A percentile compares a stretch with the other conserved stretches of the same genome.
Evolutionary conservation across 164 flowering plant species (phyloP).

Genomic region (Vitis riparia): DNA sequence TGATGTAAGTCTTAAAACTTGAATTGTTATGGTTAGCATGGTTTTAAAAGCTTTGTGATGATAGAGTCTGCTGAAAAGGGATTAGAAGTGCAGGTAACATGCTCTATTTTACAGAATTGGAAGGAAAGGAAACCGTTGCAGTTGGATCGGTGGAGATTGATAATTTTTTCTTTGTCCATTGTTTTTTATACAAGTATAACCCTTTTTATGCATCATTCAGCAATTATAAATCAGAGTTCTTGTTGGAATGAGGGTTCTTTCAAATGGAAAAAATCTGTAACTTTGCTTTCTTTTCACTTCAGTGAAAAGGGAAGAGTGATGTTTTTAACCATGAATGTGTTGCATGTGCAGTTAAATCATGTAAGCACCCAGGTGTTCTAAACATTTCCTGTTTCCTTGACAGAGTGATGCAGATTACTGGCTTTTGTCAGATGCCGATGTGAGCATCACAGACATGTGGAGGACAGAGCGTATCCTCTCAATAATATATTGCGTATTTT

Average conservation of each 20-base stretch:
- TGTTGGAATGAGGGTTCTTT: no score
- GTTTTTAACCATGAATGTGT: background rate
- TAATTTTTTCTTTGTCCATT: no score
- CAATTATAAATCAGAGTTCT: no score
- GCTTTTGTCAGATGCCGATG: slow-evolving; percentile 75
- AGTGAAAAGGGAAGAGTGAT: no score
- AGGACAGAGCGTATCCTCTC: slow-evolving; percentile 75
- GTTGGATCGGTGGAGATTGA: no score
- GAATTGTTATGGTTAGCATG: background rate
- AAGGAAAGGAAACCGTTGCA: no score
- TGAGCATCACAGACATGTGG: slow-evolving; percentile 93
- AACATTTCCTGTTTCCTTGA: slow-evolving; percentile 15
- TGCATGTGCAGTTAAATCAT: background rate
- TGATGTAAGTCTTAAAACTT: slow-evolving; percentile 58
- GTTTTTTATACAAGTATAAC: no score
- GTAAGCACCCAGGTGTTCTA: background rate
- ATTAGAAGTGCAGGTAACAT: no score
- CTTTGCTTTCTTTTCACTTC: no score
- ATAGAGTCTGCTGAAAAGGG: background rate
- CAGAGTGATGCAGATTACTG: slow-evolving; percentile 92
- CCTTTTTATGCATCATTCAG: no score
- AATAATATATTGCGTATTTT: background rate
- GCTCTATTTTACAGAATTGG: no score
- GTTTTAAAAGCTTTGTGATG: background rate
- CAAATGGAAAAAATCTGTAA: no score